Conservation (phyloP, 2,329 filamentous ascomycete genomes). For the Ampelomyces quisqualis region DNA sequence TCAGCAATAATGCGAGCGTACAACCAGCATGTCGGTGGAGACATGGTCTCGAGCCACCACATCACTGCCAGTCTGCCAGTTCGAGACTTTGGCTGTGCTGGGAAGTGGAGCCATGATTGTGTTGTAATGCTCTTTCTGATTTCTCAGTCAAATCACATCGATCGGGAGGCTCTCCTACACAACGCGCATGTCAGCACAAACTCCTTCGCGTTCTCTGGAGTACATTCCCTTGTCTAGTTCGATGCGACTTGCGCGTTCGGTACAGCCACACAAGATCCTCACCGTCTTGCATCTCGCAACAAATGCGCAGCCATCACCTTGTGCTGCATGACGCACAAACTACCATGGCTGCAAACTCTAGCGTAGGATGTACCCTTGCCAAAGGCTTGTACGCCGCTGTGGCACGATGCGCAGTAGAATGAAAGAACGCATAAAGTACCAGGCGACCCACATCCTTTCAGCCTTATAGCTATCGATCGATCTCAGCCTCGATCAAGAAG, state of each 20-base stretch:
- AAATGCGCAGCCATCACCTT: slow-evolving; percentile 17
- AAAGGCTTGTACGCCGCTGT: slow-evolving; percentile 11
- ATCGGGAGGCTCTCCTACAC: too few species aligned
- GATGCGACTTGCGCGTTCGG: background rate
- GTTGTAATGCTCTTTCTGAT: background rate
- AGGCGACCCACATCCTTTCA: slow-evolving; percentile 18
- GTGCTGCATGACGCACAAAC: slow-evolving; percentile 21
- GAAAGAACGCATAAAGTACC: slow-evolving; percentile 15
- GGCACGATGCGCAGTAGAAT: slow-evolving; percentile 6
- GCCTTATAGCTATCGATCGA: slow-evolving; percentile 24
- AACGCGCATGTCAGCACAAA: slow-evolving; percentile 5
- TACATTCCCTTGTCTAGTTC: slow-evolving; percentile 1
- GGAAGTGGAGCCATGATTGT: too few species aligned
- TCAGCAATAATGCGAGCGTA: too few species aligned
- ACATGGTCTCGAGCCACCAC: too few species aligned
- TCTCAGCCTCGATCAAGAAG: slow-evolving; percentile 4
- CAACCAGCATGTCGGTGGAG: too few species aligned
- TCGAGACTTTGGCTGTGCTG: too few species aligned
- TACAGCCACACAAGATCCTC: slow-evolving; percentile 22
- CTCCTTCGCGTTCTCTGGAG: slow-evolving; percentile 1
- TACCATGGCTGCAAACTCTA: slow-evolving; percentile 6
- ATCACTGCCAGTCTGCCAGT: too few species aligned
- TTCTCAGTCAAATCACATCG: background rate
- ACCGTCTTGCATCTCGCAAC: slow-evolving; percentile 13
- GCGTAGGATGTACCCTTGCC: slow-evolving; percentile 4